Evolutionary conservation across 1,284 basidiomycete species (phyloP).

Genomic region (Grifola frondosa): DNA sequence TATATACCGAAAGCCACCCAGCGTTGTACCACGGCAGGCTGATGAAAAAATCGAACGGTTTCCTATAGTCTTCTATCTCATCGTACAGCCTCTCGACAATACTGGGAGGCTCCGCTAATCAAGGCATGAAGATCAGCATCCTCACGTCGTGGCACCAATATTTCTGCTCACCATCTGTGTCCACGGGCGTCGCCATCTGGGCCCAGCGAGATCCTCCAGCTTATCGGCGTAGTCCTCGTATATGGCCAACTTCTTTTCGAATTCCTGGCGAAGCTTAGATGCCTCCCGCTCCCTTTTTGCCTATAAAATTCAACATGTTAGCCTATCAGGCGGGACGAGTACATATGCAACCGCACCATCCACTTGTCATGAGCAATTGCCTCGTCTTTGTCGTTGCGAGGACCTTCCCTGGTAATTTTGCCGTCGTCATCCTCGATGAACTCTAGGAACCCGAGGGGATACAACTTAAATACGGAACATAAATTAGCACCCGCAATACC

Average conservation of each 20-base stretch:
- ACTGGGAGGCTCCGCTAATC: no score
- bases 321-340: background rate
- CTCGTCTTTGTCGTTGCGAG: slow-evolving; percentile 75
- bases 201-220: slow-evolving; percentile 52
- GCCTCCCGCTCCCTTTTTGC: slow-evolving; percentile 53
- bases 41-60: slow-evolving; percentile 15
- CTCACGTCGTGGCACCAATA: slow-evolving; percentile 71
- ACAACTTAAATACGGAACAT: no score
- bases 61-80: slow-evolving; percentile 30
- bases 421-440: slow-evolving; percentile 54
- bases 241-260: slow-evolving; percentile 50
- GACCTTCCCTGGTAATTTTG: slow-evolving; percentile 51
- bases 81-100: slow-evolving; percentile 60
- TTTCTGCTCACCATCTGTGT: slow-evolving; percentile 46
- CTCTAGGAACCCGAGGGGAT: slow-evolving; percentile 67
- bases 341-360: slow-evolving; percentile 50
- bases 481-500: no score
- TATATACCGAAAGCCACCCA: slow-evolving; percentile 62
- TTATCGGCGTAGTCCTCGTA: slow-evolving; percentile 56
- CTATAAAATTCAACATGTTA: slow-evolving; percentile 36
- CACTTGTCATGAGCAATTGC: slow-evolving; percentile 57
- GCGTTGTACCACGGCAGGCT: slow-evolving; percentile 46
- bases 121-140: no score
- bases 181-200: no score
- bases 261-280: slow-evolving; percentile 49